Evolutionary conservation across 805 yeast species (phyloP).

Genomic region (Candida loeiensis): DNA sequence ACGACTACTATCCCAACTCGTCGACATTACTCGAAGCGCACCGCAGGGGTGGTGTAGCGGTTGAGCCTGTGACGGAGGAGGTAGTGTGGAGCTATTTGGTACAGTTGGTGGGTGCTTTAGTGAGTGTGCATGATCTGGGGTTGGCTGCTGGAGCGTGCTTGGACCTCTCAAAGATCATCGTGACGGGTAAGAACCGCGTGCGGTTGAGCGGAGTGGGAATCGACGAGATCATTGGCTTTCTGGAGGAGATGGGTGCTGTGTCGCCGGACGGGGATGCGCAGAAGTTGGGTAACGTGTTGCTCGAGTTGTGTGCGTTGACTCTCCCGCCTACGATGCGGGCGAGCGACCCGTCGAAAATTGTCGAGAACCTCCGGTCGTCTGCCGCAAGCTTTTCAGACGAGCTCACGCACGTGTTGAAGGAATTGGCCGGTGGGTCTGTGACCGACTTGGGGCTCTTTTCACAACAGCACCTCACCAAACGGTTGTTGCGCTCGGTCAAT

Average conservation of each 20-base stretch:
- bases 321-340: constrained; percentile 26
- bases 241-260: constrained; percentile 9
- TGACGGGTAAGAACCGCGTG: constrained; percentile 68
- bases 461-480: constrained; percentile 23
- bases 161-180: constrained; percentile 64
- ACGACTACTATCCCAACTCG: constrained; percentile 82
- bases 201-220: constrained; percentile 71
- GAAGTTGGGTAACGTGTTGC: constrained; percentile 56
- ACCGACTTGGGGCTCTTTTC: constrained; percentile 22
- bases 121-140: constrained; percentile 60
- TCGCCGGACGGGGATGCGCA: constrained; percentile 44
- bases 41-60: constrained; percentile 37
- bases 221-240: constrained; percentile 55
- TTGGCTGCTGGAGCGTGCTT: constrained; percentile 59
- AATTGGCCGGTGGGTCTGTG: constrained; percentile 14
- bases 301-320: constrained; percentile 48
- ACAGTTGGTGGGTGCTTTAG: constrained; percentile 69
- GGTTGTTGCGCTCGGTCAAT: constrained; percentile 46
- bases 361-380: constrained; percentile 15
- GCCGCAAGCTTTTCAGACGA: constrained; percentile 35
- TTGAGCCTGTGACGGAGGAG: constrained; percentile 57
- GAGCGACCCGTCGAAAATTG: constrained; percentile 10
- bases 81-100: constrained; percentile 71
- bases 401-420: constrained; percentile 41
- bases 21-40: constrained; percentile 69